Percentiles rank a stretch among this genome's conserved stretches.
Conservation (phyloP, 1,284 basidiomycete genomes). For the Austroboletus niveus region DNA sequence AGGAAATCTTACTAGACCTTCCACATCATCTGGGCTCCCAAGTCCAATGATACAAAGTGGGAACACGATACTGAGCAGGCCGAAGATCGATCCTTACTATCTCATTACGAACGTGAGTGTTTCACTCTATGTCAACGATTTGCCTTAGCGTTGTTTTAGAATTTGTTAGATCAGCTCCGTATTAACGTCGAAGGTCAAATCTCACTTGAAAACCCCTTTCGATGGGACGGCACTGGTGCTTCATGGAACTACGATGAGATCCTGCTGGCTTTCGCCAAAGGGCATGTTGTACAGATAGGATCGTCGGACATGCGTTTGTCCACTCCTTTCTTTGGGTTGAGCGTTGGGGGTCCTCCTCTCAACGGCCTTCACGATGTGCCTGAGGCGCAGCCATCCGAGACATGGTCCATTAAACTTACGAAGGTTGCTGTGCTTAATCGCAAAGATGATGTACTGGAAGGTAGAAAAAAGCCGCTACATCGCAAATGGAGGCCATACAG, state of each 20-base stretch:
- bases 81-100: slow-evolving; percentile 89
- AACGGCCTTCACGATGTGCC: slow-evolving; percentile 20
- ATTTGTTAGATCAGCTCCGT: slow-evolving; percentile 71
- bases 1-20: slow-evolving; percentile 39
- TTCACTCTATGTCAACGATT: not conserved
- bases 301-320: slow-evolving; percentile 40
- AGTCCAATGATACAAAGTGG: slow-evolving; percentile 37
- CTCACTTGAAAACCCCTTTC: slow-evolving; percentile 70
- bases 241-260: slow-evolving; percentile 71
- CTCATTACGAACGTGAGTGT: slow-evolving; percentile 76
- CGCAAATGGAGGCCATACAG: slow-evolving; percentile 91
- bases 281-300: slow-evolving; percentile 60
- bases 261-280: slow-evolving; percentile 68
- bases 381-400: slow-evolving; percentile 31
- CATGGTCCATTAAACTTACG: slow-evolving; percentile 67
- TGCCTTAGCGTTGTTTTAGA: slow-evolving; percentile 38
- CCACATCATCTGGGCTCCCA: slow-evolving; percentile 38
- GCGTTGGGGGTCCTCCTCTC: slow-evolving; percentile 36
- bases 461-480: slow-evolving; percentile 71
- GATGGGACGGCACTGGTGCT: slow-evolving; percentile 69
- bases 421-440: slow-evolving; percentile 83
- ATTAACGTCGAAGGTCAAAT: slow-evolving; percentile 70
- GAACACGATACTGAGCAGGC: slow-evolving; percentile 48
- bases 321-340: slow-evolving; percentile 50
- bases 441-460: slow-evolving; percentile 80